Evolutionary conservation across 768 basidiomycete species (phyloP).

Genomic region (Kwoniella shandongensis): DNA sequence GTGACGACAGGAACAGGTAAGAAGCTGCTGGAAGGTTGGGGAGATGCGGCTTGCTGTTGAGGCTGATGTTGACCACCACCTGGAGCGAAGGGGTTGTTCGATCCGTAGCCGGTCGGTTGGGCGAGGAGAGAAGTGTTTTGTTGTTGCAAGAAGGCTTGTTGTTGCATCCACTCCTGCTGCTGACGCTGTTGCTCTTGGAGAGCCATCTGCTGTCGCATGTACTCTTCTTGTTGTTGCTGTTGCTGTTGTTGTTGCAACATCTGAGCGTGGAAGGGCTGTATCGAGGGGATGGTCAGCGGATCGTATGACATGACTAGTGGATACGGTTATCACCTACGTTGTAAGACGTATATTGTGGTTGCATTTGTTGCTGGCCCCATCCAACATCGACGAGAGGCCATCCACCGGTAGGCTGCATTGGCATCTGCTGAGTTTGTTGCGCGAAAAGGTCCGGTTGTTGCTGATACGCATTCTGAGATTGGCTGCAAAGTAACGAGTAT

Average conservation of each 20-base stretch:
- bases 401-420: constrained; percentile 41
- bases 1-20: constrained; percentile 47
- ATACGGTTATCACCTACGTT: constrained; percentile 62
- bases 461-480: constrained; percentile 40
- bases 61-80: constrained; percentile 29
- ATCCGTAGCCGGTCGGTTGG: constrained; percentile 59
- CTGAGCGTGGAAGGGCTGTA: constrained; percentile 68
- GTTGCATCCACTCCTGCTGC: constrained; percentile 54
- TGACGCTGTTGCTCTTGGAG: constrained; percentile 54
- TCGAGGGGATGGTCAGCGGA: not conserved
- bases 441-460: constrained; percentile 54
- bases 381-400: constrained; percentile 49
- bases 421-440: constrained; percentile 60
- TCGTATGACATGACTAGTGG: not conserved
- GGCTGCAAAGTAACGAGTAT: too few relatives aligned
- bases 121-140: constrained; percentile 51
- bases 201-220: constrained; percentile 57
- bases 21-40: constrained; percentile 56
- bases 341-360: constrained; percentile 86
- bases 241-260: constrained; percentile 71
- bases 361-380: constrained; percentile 70
- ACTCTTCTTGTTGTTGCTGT: constrained; percentile 57
- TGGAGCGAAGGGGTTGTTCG: constrained; percentile 93
- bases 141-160: constrained; percentile 42
- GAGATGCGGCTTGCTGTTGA: constrained; percentile 40